A percentile compares a stretch with the other conserved stretches of the same genome.
phyloP scores from a whole-genome alignment of 1,284 basidiomycete species.

The Tilletia indica region DNA sequence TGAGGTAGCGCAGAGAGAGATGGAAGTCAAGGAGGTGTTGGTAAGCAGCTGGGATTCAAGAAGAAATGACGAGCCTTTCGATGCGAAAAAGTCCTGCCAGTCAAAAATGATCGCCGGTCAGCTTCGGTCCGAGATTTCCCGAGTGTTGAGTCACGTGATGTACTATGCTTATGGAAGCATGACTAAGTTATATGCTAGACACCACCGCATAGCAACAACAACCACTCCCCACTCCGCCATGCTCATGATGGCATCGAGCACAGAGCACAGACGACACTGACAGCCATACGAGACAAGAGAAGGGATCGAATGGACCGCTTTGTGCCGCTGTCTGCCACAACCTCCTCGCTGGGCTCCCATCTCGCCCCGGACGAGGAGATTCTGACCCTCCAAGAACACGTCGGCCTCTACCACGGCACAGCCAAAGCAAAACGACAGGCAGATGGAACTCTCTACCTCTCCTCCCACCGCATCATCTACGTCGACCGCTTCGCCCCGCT shows the following conservation, averaged over 20 bases:
- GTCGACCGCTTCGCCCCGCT: slow-evolving; percentile 66
- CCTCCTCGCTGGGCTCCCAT: slow-evolving; percentile 30
- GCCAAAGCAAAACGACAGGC: slow-evolving; percentile 76
- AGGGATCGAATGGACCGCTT: slow-evolving; percentile 40
- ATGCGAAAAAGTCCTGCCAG: too few species aligned
- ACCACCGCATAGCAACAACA: slow-evolving; percentile 2
- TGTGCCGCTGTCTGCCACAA: slow-evolving; percentile 42
- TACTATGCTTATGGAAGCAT: too few species aligned
- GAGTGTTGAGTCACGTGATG: too few species aligned
- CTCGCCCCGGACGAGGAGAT: slow-evolving; percentile 46
- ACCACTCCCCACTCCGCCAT: background rate
- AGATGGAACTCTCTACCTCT: slow-evolving; percentile 71
- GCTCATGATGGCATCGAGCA: background rate
- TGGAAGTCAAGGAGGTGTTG: too few species aligned
- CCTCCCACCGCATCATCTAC: slow-evolving; percentile 82
- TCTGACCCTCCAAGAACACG: slow-evolving; percentile 39
- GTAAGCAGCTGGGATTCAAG: too few species aligned
- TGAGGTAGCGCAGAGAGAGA: too few species aligned
- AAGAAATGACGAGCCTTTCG: too few species aligned
- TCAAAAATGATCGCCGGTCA: too few species aligned
- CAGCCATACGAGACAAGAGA: too few species aligned
- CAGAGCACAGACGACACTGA: background rate
- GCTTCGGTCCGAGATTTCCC: too few species aligned
- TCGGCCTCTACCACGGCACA: slow-evolving; percentile 60
- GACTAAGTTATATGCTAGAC: background rate